Evolutionary conservation across 345 rosid genomes (phyloP).

Genomic region (Moringa oleifera): DNA sequence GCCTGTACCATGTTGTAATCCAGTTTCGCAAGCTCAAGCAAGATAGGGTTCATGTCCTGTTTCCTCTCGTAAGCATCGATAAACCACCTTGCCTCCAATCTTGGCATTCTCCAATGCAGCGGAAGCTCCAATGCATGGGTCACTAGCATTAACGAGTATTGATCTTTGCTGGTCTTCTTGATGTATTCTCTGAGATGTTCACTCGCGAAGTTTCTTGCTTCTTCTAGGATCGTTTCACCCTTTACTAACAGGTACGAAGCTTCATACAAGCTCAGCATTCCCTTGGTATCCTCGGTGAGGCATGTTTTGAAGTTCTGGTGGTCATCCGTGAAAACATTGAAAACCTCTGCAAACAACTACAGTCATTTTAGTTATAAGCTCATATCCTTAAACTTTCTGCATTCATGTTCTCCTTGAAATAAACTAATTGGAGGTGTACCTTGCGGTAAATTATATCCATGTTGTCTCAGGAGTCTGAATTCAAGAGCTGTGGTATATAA

Average conservation of each 20-base stretch:
- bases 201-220: conserved; percentile 1
- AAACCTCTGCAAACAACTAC: conserved; percentile 15
- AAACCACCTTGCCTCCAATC: conserved; percentile 50
- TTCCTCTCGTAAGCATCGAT: conserved; percentile 23
- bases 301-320: background rate
- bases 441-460: conserved; percentile 19
- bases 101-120: conserved; percentile 36
- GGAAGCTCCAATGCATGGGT: conserved; percentile 32
- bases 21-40: conserved; percentile 34
- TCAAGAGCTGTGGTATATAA: conserved; percentile 16
- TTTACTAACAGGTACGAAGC: conserved; percentile 24
- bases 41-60: conserved; percentile 14
- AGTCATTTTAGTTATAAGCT: too few species aligned
- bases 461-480: conserved; percentile 29
- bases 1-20: conserved; percentile 17
- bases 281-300: conserved; percentile 13
- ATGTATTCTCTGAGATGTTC: conserved; percentile 1
- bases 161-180: background rate
- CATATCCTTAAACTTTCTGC: too few species aligned
- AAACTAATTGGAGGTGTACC: background rate
- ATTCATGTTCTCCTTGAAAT: too few species aligned
- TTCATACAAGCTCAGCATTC: conserved; percentile 17
- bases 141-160: conserved; percentile 16
- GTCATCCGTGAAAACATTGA: conserved; percentile 16
- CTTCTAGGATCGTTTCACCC: conserved; percentile 16